Base-by-base conservation (phyloP, 805 yeast species). In the Pichia insulana region DNA sequence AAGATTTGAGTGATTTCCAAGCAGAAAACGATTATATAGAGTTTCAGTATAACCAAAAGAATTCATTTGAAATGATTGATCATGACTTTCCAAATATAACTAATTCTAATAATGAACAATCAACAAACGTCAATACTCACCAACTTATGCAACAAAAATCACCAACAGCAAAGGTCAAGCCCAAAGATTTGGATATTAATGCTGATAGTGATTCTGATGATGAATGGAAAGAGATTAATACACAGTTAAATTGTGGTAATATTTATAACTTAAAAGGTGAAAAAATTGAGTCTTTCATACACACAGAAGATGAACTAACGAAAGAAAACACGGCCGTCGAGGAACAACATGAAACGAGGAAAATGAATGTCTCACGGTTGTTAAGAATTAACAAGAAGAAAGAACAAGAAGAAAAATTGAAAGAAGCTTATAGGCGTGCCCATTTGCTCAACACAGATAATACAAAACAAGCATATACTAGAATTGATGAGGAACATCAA, bases 171-270 rank as follows among this genome's bases (percentile, higher is more conserved):
- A 30, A 33, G 16, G 5, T 15, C 2, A 38, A 31, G 20, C 40
- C 39, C 20, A 36, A 39, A 15, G 44, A 44, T 17, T 28, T 49
- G 10, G 41, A 40, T 27, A 47, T 42, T 3, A 40, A 42, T 30
- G 50, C 50, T 22, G 58, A 50, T 32, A 43, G 50, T 6, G 56
- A 49, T 18, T 72, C 66, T 15, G 74, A 70, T 30, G 73, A 68
- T 12, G 80, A 71, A 25, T 92, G 98, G 98, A 80, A 83, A 55
- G 77, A 83, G 15, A 88, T 92, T 86, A 82, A 83, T 34, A 79
- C 90, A 0, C 80, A 86, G 25, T 78, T 95, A 3, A 76, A 80
- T 38, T 70, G 75, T 43, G 47, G 56, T 17, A 86, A 86, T 47
- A 73, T 86, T 34, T 90, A 86, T 57, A 85, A 90, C 55, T 84